Evolutionary conservation across 176 grass and related monocot species (phyloP).

Genomic region (Zizania latifolia): DNA sequence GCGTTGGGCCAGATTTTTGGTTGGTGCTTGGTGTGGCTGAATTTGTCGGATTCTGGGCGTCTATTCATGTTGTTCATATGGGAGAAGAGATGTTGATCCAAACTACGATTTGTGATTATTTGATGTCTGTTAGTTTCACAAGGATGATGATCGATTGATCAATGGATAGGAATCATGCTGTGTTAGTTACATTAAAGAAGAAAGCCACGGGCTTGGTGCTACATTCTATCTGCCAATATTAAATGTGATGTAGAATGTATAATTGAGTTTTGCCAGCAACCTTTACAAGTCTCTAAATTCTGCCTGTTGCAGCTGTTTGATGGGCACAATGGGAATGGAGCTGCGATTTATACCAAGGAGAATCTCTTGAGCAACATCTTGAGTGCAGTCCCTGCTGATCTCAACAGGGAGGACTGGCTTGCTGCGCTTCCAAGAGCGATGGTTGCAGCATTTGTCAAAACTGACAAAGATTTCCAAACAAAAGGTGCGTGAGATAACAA

Average conservation of each 20-base stretch:
- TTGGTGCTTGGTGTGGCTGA: not conserved
- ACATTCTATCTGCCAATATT: not conserved
- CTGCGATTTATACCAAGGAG: conserved; percentile 85
- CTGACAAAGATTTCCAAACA: conserved; percentile 87
- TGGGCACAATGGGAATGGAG: conserved; percentile 79
- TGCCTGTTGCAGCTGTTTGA: conserved; percentile 75
- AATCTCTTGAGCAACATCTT: conserved; percentile 89
- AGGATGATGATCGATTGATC: not conserved
- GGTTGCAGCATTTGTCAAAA: conserved; percentile 96
- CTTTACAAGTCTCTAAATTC: not conserved
- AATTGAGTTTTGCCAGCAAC: not conserved
- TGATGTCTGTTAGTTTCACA: not conserved
- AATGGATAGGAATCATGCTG: not conserved
- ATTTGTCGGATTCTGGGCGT: conserved; percentile 20
- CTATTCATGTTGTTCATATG: not conserved
- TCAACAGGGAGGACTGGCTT: conserved; percentile 91
- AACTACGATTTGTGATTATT: not conserved
- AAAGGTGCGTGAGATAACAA: conserved; percentile 42
- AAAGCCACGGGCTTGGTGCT: not conserved
- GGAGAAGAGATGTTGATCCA: not conserved
- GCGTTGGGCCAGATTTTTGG: conserved; percentile 27
- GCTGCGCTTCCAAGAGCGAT: conserved; percentile 74
- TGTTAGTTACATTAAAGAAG: not conserved
- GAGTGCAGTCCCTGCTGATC: conserved; percentile 68
- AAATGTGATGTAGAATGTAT: not conserved